These are phyloP conservation scores for Pichia heedii DNA, from an alignment of 805 yeast genomes.

Conservation along the genomic window DNA sequence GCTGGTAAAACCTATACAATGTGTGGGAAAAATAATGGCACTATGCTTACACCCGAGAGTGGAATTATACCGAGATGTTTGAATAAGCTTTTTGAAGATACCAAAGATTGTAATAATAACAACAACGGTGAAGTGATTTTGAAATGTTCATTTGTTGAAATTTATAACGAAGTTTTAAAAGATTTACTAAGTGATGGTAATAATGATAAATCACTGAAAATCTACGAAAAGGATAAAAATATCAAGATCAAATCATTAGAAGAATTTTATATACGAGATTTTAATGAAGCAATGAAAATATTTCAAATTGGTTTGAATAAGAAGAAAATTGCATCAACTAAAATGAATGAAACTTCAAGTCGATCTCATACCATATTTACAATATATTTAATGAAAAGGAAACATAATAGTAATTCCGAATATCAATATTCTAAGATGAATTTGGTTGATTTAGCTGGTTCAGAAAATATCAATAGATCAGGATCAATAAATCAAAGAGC, in stretches of 20 bases:
- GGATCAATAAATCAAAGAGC: conserved; percentile 86
- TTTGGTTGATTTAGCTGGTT: conserved; percentile 90
- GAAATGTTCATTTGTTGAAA: conserved; percentile 45
- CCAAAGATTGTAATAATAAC: conserved; percentile 6
- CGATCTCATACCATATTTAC: conserved; percentile 75
- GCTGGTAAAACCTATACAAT: conserved; percentile 54
- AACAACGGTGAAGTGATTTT: conserved; percentile 37
- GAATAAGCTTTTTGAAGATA: conserved; percentile 29
- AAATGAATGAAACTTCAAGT: conserved; percentile 63
- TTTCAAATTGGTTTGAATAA: conserved; percentile 48
- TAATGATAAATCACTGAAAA: conserved; percentile 25
- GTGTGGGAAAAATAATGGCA: conserved; percentile 37
- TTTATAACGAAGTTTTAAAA: conserved; percentile 35
- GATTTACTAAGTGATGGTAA: conserved; percentile 36
- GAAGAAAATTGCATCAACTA: conserved; percentile 64
- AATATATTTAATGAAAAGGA: conserved; percentile 43
- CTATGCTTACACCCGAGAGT: conserved; percentile 23
- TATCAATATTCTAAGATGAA: conserved; percentile 36
- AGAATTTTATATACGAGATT: conserved; percentile 47
- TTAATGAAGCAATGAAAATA: conserved; percentile 47
- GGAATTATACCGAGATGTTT: conserved; percentile 47
- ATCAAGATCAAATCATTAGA: conserved; percentile 57
- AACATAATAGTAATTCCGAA: conserved; percentile 13
- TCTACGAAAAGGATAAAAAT: conserved; percentile 26
- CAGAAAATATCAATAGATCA: conserved; percentile 79